Percentiles rank a stretch among this genome's conserved stretches.
Conservation (phyloP, 139 green algal genomes). For the Chlamydomonas sphaeroides region DNA sequence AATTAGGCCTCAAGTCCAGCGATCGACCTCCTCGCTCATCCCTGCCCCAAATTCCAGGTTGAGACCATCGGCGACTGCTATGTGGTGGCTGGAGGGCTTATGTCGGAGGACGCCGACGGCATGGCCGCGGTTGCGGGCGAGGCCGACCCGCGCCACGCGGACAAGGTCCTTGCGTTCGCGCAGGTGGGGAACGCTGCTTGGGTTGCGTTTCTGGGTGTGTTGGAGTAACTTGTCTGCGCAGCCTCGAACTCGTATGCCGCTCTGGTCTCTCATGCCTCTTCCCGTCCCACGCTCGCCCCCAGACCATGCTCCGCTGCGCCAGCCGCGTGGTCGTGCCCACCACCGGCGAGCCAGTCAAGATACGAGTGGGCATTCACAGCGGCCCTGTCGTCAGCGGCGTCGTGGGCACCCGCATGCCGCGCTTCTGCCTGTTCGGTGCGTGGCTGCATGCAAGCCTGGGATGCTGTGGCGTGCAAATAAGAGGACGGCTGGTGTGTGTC, state of each 20-base stretch:
- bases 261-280: too few relatives aligned
- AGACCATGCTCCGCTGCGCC: slow-evolving; percentile 21
- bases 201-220: too few relatives aligned
- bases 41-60: not conserved
- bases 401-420: slow-evolving; percentile 33
- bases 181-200: not conserved
- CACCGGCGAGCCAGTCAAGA: not conserved
- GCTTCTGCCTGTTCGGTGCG: slow-evolving; percentile 43
- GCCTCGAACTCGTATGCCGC: too few relatives aligned
- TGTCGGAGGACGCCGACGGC: slow-evolving; percentile 16
- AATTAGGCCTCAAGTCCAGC: too few relatives aligned
- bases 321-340: not conserved
- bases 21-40: too few relatives aligned
- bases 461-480: too few relatives aligned
- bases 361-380: slow-evolving; percentile 39
- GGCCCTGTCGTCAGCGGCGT: slow-evolving; percentile 33
- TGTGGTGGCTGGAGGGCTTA: slow-evolving; percentile 27
- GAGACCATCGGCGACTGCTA: slow-evolving; percentile 45
- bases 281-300: not conserved
- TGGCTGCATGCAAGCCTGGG: too few relatives aligned
- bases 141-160: not conserved
- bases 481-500: too few relatives aligned
- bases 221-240: not conserved
- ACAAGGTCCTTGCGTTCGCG: not conserved
- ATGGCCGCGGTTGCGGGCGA: slow-evolving; percentile 22